A percentile compares a stretch with the other conserved stretches of the same genome.
phyloP scores from a whole-genome alignment of 2,329 filamentous ascomycete genomes.

The Hymenoscyphus infarciens region DNA sequence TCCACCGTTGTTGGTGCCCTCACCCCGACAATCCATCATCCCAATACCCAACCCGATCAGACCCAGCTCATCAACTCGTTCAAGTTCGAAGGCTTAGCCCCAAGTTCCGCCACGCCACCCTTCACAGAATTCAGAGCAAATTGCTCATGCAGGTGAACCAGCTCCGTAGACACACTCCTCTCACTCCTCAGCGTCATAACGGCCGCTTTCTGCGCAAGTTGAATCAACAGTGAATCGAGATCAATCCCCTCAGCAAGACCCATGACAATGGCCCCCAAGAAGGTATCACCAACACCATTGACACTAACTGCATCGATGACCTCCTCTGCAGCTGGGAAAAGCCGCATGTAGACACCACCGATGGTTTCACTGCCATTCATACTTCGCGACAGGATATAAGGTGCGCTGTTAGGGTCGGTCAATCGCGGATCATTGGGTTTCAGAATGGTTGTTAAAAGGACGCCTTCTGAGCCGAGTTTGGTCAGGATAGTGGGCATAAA shows the following conservation, averaged over 20 bases:
- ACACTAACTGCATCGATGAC: slow-evolving; percentile 78
- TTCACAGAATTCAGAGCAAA: too few species aligned
- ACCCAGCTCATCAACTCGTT: too few species aligned
- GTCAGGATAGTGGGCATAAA: slow-evolving; percentile 82
- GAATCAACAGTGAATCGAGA: slow-evolving; percentile 59
- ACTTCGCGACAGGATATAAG: slow-evolving; percentile 68
- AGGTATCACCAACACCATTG: slow-evolving; percentile 92
- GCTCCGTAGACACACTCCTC: slow-evolving; percentile 58
- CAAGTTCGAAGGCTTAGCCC: too few species aligned
- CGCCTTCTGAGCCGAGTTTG: slow-evolving; percentile 63
- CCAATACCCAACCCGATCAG: too few species aligned
- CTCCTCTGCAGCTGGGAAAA: slow-evolving; percentile 58
- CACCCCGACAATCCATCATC: too few species aligned
- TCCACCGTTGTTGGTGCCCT: too few species aligned
- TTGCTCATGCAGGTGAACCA: slow-evolving; percentile 33
- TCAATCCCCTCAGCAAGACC: slow-evolving; percentile 56
- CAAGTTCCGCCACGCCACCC: too few species aligned
- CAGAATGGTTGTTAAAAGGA: slow-evolving; percentile 71
- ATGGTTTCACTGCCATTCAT: slow-evolving; percentile 49
- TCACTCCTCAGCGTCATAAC: slow-evolving; percentile 71
- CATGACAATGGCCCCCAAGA: slow-evolving; percentile 80
- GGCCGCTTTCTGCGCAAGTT: slow-evolving; percentile 77
- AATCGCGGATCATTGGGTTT: slow-evolving; percentile 64
- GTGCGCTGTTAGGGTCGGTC: slow-evolving; percentile 55
- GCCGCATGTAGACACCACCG: slow-evolving; percentile 79